Evolutionary conservation across 805 yeast species (phyloP).

Genomic region (Ogataea philodendri): DNA sequence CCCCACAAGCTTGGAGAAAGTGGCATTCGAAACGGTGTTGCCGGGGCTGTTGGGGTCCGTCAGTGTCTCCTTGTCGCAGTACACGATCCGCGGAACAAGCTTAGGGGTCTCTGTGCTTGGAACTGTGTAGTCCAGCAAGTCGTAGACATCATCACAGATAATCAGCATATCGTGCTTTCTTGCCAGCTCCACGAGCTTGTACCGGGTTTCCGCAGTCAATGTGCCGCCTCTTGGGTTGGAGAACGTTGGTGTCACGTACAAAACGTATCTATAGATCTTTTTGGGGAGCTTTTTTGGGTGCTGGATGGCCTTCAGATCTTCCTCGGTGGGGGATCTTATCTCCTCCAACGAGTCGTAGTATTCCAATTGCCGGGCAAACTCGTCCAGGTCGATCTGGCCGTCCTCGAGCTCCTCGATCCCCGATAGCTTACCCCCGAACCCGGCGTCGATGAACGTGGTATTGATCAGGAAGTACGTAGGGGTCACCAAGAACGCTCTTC

Average conservation of each 20-base stretch:
- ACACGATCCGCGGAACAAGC: constrained; percentile 43
- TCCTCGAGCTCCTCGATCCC: constrained; percentile 60
- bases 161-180: constrained; percentile 70
- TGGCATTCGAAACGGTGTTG: constrained; percentile 70
- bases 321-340: constrained; percentile 19
- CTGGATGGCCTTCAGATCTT: constrained; percentile 29
- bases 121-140: constrained; percentile 54
- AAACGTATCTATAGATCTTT: constrained; percentile 62
- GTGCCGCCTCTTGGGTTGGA: constrained; percentile 80
- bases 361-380: constrained; percentile 46
- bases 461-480: constrained; percentile 84
- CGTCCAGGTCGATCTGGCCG: constrained; percentile 48
- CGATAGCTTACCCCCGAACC: constrained; percentile 62
- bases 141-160: constrained; percentile 81
- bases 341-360: constrained; percentile 36
- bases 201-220: constrained; percentile 49
- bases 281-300: constrained; percentile 43
- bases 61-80: constrained; percentile 58
- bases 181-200: constrained; percentile 59
- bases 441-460: constrained; percentile 72
- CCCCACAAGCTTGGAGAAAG: constrained; percentile 75
- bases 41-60: constrained; percentile 46
- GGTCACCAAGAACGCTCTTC: constrained; percentile 68
- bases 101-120: constrained; percentile 10
- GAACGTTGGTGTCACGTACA: constrained; percentile 75